Evolutionary conservation across 1,284 basidiomycete genomes (phyloP).

Genomic region (Laetiporus sulphureus): DNA sequence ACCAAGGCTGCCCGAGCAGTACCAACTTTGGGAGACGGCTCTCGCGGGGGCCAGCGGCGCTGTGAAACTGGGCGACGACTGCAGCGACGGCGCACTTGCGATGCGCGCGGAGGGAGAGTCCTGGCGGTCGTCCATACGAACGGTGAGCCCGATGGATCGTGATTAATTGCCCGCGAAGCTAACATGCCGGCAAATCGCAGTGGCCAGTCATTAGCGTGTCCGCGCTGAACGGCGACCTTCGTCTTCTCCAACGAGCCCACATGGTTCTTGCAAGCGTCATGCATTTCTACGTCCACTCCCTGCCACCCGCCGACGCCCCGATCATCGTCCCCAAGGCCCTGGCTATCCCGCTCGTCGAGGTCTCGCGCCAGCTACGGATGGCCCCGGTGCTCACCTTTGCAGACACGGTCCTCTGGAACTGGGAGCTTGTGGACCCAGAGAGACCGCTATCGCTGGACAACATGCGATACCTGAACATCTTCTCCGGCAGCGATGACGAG

Average conservation of each 20-base stretch:
- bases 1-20: constrained; percentile 47
- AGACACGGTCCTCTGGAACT: constrained; percentile 96
- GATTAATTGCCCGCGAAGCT: neutral
- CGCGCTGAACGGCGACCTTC: constrained; percentile 44
- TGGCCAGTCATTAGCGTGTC: constrained; percentile 63
- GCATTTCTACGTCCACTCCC: constrained; percentile 87
- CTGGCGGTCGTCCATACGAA: constrained; percentile 65
- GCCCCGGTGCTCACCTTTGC: constrained; percentile 95
- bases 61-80: constrained; percentile 59
- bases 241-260: constrained; percentile 77
- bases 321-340: constrained; percentile 69
- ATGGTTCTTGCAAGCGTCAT: constrained; percentile 85
- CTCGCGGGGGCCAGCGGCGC: constrained; percentile 48
- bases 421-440: constrained; percentile 53
- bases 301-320: constrained; percentile 38
- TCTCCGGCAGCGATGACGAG: constrained; percentile 86
- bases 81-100: constrained; percentile 37
- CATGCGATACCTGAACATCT: constrained; percentile 63
- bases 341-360: constrained; percentile 72
- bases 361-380: constrained; percentile 75
- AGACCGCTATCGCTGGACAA: constrained; percentile 52
- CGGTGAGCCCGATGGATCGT: constrained; percentile 39
- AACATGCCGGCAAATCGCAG: constrained; percentile 28
- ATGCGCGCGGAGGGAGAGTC: constrained; percentile 46
- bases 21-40: constrained; percentile 70